Percentiles rank a stretch among this genome's conserved stretches.
These are phyloP conservation scores for Musa itinerans DNA, from an alignment of 176 grass and related monocot species.

Conservation along the genomic window DNA sequence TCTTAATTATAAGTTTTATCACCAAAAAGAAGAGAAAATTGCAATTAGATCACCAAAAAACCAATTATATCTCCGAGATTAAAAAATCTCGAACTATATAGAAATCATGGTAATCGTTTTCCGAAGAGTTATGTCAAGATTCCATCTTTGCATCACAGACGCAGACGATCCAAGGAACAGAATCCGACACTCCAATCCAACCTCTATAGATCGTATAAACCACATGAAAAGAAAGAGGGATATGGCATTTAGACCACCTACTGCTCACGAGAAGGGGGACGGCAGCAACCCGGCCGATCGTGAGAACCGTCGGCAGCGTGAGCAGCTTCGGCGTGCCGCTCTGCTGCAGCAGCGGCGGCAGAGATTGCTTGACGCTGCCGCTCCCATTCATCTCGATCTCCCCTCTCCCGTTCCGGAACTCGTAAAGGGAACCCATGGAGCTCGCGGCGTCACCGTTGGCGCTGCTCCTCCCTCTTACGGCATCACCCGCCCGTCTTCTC, in stretches of 20 bases:
- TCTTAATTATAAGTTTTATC: no score
- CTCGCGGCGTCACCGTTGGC: not conserved
- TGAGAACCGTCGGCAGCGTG: slow-evolving; percentile 13
- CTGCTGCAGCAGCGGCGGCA: not conserved
- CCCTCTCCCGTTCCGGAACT: not conserved
- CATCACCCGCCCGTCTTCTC: not conserved
- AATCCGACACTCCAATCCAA: not conserved
- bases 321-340: not conserved
- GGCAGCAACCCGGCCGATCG: slow-evolving; percentile 1
- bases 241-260: not conserved
- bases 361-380: not conserved
- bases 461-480: not conserved
- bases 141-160: no score
- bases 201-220: not conserved
- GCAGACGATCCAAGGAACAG: no score
- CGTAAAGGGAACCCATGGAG: not conserved
- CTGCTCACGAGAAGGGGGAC: slow-evolving; percentile 10
- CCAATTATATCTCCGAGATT: not conserved
- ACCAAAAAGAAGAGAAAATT: no score
- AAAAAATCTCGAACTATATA: not conserved
- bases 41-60: no score
- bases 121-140: no score
- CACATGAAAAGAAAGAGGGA: not conserved
- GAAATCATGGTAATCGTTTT: no score
- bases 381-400: not conserved